Percentiles rank a stretch among this genome's conserved stretches.
Evolutionary conservation across 2,329 filamentous ascomycete species (phyloP).

Genomic region (Diaporthe longicolla): DNA sequence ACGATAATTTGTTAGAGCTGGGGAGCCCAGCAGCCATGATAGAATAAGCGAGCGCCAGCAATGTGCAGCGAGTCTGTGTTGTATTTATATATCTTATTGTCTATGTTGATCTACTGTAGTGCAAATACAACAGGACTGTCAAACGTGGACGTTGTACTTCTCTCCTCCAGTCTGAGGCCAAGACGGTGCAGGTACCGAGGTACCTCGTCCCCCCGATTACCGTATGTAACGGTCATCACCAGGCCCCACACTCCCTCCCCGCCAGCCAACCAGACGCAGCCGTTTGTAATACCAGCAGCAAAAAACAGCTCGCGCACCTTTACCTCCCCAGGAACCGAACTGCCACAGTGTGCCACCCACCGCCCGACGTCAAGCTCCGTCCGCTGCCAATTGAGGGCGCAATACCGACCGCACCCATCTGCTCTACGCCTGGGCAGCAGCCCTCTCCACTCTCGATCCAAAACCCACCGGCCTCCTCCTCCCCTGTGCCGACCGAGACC

Average conservation of each 20-base stretch:
- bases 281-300: conserved; percentile 45
- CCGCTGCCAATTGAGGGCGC: background rate
- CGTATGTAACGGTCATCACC: conserved; percentile 23
- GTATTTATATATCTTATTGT: background rate
- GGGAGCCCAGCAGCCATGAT: background rate
- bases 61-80: conserved; percentile 10
- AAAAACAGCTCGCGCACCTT: conserved; percentile 38
- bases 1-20: conserved; percentile 8
- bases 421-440: background rate
- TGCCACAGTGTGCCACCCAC: background rate
- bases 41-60: conserved; percentile 16
- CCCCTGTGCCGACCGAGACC: background rate
- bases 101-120: background rate
- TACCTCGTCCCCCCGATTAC: background rate
- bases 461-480: conserved; percentile 6
- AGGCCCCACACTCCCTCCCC: background rate
- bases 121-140: no score
- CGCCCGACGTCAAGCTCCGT: conserved; percentile 38
- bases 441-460: conserved; percentile 30
- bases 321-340: background rate
- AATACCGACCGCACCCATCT: conserved; percentile 1
- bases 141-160: no score
- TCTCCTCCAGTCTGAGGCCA: no score
- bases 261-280: conserved; percentile 43
- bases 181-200: background rate